A percentile compares a stretch with the other conserved stretches of the same genome.
Evolutionary conservation across 352 stramenopile genomes (phyloP).

Genomic region (Peronosclerospora sorghi): DNA sequence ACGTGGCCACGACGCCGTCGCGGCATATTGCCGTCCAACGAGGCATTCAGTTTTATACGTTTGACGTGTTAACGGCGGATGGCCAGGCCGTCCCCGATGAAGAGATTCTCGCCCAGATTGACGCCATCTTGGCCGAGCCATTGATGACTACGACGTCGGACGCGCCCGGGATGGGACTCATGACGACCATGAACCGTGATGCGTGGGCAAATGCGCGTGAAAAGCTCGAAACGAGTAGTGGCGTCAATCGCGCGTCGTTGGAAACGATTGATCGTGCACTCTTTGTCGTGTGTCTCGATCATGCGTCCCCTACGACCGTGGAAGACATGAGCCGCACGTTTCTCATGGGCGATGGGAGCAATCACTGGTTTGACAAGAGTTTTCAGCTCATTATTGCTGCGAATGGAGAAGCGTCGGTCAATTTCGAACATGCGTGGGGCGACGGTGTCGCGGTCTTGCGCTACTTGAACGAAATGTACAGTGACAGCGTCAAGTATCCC

Average conservation of each 20-base stretch:
- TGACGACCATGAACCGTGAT: conserved; percentile 80
- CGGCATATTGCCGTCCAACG: conserved; percentile 82
- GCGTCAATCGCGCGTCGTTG: conserved; percentile 57
- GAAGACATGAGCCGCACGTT: conserved; percentile 67
- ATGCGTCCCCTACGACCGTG: conserved; percentile 39
- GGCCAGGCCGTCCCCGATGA: conserved; percentile 51
- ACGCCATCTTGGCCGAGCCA: conserved; percentile 68
- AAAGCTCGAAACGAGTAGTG: conserved; percentile 36
- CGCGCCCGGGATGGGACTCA: conserved; percentile 49
- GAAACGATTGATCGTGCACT: conserved; percentile 79
- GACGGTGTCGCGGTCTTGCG: conserved; percentile 82
- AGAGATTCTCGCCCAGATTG: conserved; percentile 74
- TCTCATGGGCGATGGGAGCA: conserved; percentile 68
- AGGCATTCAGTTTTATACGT: conserved; percentile 76
- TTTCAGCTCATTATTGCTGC: conserved; percentile 81
- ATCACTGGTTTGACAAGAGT: conserved; percentile 90
- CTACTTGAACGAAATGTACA: conserved; percentile 85
- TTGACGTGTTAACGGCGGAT: conserved; percentile 72
- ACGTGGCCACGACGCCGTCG: conserved; percentile 36
- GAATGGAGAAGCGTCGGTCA: conserved; percentile 76
- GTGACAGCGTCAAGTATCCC: conserved; percentile 63
- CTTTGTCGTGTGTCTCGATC: conserved; percentile 77
- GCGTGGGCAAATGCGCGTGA: conserved; percentile 62
- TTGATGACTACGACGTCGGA: conserved; percentile 25
- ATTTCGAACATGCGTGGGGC: conserved; percentile 88